A percentile compares a stretch with the other conserved stretches of the same genome.
Evolutionary conservation across 257 asterid genomes (phyloP).

Genomic region (Paraleonurus japonicus): DNA sequence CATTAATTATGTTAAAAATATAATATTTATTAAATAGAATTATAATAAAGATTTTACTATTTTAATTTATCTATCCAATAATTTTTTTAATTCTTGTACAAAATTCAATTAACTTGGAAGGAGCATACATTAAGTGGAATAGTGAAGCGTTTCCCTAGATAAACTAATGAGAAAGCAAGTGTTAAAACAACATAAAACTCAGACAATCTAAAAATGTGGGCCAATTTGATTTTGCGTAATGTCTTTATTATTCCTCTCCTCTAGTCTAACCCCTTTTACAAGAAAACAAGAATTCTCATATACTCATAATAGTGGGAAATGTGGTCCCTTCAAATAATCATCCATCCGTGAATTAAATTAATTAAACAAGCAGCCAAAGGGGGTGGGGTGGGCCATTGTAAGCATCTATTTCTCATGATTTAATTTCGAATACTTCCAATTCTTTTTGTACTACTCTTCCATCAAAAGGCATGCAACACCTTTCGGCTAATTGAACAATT

Average conservation of each 20-base stretch:
- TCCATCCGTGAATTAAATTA: not conserved
- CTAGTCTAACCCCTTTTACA: not conserved
- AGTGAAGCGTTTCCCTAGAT: not conserved
- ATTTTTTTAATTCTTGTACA: no score
- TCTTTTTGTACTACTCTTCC: not conserved
- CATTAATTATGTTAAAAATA: no score
- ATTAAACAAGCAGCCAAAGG: not conserved
- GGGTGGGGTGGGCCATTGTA: not conserved
- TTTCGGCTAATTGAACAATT: constrained; percentile 1
- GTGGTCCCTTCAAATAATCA: constrained; percentile 22
- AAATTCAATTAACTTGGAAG: no score
- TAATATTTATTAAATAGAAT: no score
- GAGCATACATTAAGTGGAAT: no score
- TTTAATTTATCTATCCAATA: no score
- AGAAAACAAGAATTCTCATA: not conserved
- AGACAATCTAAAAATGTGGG: constrained; percentile 16
- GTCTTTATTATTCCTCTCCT: not conserved
- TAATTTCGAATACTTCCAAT: constrained; percentile 20
- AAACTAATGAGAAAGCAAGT: no score
- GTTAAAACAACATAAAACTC: not conserved
- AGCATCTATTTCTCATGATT: constrained; percentile 25
- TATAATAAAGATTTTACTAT: no score
- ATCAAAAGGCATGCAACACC: not conserved
- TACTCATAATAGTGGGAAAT: not conserved
- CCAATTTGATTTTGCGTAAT: not conserved